Evolutionary conservation across 192 early-diverging fungal species (phyloP).

Genomic region (Podila epigama): DNA sequence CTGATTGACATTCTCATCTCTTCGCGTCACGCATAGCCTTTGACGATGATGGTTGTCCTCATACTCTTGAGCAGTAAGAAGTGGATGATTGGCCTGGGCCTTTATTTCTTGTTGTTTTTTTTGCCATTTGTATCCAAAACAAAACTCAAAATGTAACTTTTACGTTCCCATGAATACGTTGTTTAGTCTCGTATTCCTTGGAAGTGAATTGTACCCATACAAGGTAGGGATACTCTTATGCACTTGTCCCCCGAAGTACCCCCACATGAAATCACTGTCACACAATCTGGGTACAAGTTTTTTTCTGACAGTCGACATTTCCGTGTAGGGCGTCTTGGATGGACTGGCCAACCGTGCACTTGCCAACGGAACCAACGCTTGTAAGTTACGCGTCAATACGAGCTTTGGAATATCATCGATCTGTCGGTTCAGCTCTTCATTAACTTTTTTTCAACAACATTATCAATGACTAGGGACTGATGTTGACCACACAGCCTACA

Average conservation of each 20-base stretch:
- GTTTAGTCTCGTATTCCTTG: constrained; percentile 64
- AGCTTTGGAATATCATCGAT: background rate
- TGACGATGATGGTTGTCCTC: constrained; percentile 67
- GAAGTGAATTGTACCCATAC: constrained; percentile 65
- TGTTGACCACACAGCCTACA: constrained; percentile 66
- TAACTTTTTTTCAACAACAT: background rate
- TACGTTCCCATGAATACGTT: constrained; percentile 1
- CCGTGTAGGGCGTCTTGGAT: constrained; percentile 64
- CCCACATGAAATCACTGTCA: too few relatives aligned
- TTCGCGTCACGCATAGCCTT: too few relatives aligned
- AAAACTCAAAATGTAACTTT: background rate
- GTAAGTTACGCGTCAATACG: constrained; percentile 15
- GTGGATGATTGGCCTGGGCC: background rate
- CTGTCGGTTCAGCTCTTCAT: background rate
- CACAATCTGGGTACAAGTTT: background rate
- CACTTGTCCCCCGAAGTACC: background rate
- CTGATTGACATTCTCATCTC: too few relatives aligned
- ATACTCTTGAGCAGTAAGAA: constrained; percentile 66
- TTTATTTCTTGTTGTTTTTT: background rate
- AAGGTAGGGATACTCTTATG: constrained; percentile 45
- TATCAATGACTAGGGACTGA: constrained; percentile 52
- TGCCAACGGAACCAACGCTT: constrained; percentile 70
- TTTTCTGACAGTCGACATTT: background rate
- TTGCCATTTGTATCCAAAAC: background rate
- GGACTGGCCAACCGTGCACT: constrained; percentile 65